Evolutionary conservation across 805 yeast genomes (phyloP), one percentile per base, ranked within the genome.

Genomic region (Hanseniaspora guilliermondii): DNA sequence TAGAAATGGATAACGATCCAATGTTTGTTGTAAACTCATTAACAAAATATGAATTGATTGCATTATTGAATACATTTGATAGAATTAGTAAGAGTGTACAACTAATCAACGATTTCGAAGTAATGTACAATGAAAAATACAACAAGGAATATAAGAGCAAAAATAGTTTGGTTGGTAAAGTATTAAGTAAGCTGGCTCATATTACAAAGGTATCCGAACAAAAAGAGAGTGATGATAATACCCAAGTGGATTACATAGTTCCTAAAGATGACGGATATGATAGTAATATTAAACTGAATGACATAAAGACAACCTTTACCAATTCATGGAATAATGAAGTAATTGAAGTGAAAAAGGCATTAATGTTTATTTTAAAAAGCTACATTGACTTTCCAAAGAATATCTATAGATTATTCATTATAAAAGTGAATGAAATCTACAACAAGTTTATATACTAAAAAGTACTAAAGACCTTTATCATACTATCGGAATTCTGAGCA

Each of bases 21-120:
- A 65, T 64, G n/a, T 71, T 70, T 38, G 77, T 76, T 27, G 76
- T 84, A 45, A 74, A 80, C 56, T 76, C 74, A 55, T 75, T 85
- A 64, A 76, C 85, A 40, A 77, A 87, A 61, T 80, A 86, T 57
- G 99, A 93, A 70, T 71, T 93, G 56, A 91, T 91, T 52, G 94
- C 96, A 0, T 76, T 93, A 59, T 72, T 93, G 62, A 93, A 93
- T 70, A 91, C 97, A 0, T 87, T 87, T 69, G 96, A 89, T 63
- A 78, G 97, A 61, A 74, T 93, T 56, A 85, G 96, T 3, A 87
- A 87, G 70, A 84, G 95, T 35, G 73, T 93, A 30, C 77, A 75
- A 56, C 79, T 95, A 27, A 81, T 89, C 49, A 78, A 78, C 58
- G 76, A 79, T 60, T 93, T 93, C 69, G 83, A 80, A 64, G 62